phyloP scores from a whole-genome alignment of 192 early-diverging fungal genomes.

The Jimgerdemannia lactiflua region DNA sequence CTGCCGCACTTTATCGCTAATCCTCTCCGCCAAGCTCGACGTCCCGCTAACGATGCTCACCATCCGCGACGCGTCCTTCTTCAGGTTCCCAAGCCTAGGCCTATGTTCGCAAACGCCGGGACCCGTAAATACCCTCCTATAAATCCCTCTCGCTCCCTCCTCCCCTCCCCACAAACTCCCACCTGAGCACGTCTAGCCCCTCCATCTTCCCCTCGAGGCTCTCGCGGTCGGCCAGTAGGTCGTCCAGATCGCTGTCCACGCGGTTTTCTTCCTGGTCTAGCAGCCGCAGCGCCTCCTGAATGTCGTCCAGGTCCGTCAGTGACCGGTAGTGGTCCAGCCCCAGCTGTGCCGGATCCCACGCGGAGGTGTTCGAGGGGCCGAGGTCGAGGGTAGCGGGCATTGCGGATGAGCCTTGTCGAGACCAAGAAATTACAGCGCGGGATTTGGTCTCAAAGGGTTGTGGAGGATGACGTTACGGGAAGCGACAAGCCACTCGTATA shows the following conservation, averaged over 20 bases:
- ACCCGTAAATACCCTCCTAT: background rate
- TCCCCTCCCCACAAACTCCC: background rate
- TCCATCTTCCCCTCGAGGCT: slow-evolving; percentile 37
- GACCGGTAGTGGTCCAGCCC: slow-evolving; percentile 33
- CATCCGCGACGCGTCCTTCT: slow-evolving; percentile 41
- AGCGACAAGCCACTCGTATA: too few species aligned
- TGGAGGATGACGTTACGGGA: too few species aligned
- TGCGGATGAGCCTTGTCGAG: background rate
- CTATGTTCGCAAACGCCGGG: slow-evolving; percentile 23
- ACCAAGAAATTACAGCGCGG: too few species aligned
- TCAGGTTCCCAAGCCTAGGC: slow-evolving; percentile 49
- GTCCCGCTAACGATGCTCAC: slow-evolving; percentile 61
- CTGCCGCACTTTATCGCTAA: slow-evolving; percentile 82
- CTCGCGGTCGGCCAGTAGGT: slow-evolving; percentile 41
- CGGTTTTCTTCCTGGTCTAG: slow-evolving; percentile 63
- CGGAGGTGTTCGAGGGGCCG: background rate
- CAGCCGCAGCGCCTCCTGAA: slow-evolving; percentile 53
- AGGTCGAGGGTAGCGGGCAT: background rate
- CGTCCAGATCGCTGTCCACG: slow-evolving; percentile 56
- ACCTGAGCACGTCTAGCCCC: slow-evolving; percentile 5
- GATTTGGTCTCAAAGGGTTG: too few species aligned
- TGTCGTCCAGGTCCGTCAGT: slow-evolving; percentile 60
- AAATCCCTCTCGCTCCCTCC: too few species aligned
- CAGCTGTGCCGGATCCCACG: slow-evolving; percentile 7
- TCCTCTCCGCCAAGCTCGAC: slow-evolving; percentile 71